These are phyloP conservation scores for Ricinus communis DNA, from an alignment of 345 rosid genomes.

Conservation along the genomic window DNA sequence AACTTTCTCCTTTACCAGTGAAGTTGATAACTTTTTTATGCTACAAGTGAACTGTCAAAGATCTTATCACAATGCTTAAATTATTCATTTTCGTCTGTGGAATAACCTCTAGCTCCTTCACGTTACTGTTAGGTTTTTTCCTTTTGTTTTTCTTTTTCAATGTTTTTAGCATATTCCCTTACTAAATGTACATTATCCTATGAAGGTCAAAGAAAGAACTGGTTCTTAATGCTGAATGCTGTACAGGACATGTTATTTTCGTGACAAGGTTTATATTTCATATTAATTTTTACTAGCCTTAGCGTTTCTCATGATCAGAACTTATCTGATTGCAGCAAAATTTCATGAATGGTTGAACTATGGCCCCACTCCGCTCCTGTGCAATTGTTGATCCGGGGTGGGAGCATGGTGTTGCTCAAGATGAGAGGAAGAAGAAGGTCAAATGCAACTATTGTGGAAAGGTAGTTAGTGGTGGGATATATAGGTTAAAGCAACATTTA, in stretches of 20 bases:
- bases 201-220: too few species aligned
- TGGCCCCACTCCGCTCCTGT: slow-evolving; percentile 59
- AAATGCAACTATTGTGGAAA: slow-evolving; percentile 82
- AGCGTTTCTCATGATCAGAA: not conserved
- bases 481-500: slow-evolving; percentile 74
- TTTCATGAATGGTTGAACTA: slow-evolving; percentile 42
- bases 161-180: too few species aligned
- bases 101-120: too few species aligned
- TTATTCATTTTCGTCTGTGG: too few species aligned
- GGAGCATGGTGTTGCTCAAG: slow-evolving; percentile 84
- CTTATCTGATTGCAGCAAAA: not conserved
- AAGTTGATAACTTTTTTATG: not conserved
- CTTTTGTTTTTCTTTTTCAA: too few species aligned
- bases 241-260: too few species aligned
- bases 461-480: slow-evolving; percentile 81
- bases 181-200: too few species aligned
- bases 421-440: slow-evolving; percentile 74
- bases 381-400: slow-evolving; percentile 75
- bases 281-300: not conserved
- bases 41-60: not conserved
- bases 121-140: too few species aligned
- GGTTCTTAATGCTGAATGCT: too few species aligned
- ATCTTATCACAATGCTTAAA: too few species aligned
- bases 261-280: too few species aligned
- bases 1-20: not conserved